A percentile compares a stretch with the other conserved stretches of the same genome.
These are phyloP conservation scores for Gyromitra esculenta DNA, from an alignment of 2,329 filamentous ascomycete species.

Conservation along the genomic window DNA sequence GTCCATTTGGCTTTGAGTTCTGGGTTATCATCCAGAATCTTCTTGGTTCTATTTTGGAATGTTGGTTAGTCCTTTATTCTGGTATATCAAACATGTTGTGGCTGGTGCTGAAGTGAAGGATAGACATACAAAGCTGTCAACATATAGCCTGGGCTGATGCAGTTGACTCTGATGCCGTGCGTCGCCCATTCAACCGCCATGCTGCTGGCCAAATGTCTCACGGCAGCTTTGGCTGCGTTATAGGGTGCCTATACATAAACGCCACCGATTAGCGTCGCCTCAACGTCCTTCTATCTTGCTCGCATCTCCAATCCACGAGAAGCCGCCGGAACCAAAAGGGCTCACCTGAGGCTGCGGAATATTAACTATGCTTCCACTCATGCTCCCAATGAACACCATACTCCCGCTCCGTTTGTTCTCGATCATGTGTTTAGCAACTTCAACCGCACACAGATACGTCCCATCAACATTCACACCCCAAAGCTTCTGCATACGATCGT, in stretches of 20 bases:
- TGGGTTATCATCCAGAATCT: constrained; percentile 92
- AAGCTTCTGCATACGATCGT: constrained; percentile 89
- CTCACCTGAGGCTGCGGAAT: constrained; percentile 86
- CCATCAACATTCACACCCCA: constrained; percentile 95
- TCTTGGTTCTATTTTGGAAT: constrained; percentile 73
- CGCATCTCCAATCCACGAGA: neutral
- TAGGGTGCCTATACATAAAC: constrained; percentile 70
- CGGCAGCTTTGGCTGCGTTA: constrained; percentile 91
- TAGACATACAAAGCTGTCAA: constrained; percentile 82
- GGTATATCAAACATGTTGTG: neutral
- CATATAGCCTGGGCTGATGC: constrained; percentile 96
- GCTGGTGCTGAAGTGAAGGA: constrained; percentile 3
- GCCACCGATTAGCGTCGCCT: constrained; percentile 12
- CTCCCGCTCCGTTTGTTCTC: constrained; percentile 79
- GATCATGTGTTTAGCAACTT: constrained; percentile 88
- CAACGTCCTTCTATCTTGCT: constrained; percentile 5
- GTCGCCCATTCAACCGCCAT: constrained; percentile 94
- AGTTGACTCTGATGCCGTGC: constrained; percentile 89
- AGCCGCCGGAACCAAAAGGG: constrained; percentile 13
- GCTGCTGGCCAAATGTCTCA: constrained; percentile 85
- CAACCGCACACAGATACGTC: constrained; percentile 86
- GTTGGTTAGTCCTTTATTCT: constrained; percentile 23
- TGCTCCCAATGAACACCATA: constrained; percentile 94
- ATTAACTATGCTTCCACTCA: constrained; percentile 93
- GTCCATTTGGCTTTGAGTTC: constrained; percentile 91